These are phyloP conservation scores for Leishmania lainsoni DNA, from an alignment of 208 protist genomes.

Conservation along the genomic window DNA sequence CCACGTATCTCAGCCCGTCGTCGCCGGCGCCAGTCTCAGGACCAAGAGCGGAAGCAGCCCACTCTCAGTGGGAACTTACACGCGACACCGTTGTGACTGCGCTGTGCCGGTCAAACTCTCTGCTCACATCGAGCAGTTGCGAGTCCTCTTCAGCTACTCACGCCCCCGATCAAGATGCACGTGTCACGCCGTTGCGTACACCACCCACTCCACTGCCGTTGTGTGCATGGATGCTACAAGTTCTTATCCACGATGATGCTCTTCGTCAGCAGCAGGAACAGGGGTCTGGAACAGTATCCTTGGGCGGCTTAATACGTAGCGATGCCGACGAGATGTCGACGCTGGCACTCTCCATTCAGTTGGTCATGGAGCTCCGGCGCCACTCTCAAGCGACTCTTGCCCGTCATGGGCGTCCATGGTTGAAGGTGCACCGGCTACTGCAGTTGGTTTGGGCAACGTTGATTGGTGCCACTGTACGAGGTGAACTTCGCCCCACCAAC, in stretches of 20 bases:
- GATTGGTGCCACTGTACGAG: conserved; percentile 15
- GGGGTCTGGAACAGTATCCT: neutral
- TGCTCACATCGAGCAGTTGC: neutral
- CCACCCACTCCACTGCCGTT: conserved; percentile 1
- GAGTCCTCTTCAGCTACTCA: neutral
- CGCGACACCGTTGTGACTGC: neutral
- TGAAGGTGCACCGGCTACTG: neutral
- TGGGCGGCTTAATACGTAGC: too few species aligned
- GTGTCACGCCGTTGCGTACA: neutral
- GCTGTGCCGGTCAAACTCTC: neutral
- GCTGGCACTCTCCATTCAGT: neutral
- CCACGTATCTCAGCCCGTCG: neutral
- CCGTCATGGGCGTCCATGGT: neutral
- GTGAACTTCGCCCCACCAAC: neutral
- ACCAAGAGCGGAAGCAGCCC: neutral
- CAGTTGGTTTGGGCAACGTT: conserved; percentile 22
- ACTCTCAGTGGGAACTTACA: neutral
- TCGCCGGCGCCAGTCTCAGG: neutral
- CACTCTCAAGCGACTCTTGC: neutral
- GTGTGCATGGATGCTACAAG: conserved; percentile 29
- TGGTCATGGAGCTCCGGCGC: conserved; percentile 12
- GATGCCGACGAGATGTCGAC: neutral
- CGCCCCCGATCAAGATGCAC: neutral
- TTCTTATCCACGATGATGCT: conserved; percentile 13
- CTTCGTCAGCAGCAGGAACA: neutral